Conservation (phyloP, 164 flowering plant genomes). For the Chimonanthus salicifolius region DNA sequence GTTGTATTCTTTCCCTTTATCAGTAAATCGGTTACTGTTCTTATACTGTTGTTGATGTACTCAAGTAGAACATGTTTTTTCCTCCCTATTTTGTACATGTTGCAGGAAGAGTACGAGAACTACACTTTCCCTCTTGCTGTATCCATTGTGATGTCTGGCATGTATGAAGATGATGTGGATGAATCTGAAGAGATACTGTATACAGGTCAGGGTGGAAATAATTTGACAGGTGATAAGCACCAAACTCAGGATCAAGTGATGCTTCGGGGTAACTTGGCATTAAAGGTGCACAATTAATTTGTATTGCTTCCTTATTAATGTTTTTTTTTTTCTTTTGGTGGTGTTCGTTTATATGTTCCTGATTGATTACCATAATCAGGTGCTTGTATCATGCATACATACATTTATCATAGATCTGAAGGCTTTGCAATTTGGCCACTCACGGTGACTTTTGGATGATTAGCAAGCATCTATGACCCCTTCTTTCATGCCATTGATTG, state of each 20-base stretch:
- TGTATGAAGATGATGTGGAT: conserved; percentile 90
- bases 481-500: too few relatives aligned
- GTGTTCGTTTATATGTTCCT: neutral
- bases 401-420: too few relatives aligned
- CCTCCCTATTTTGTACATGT: neutral
- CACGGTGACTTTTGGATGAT: too few relatives aligned
- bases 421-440: too few relatives aligned
- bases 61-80: neutral
- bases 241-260: conserved; percentile 67
- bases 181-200: conserved; percentile 76
- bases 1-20: too few relatives aligned
- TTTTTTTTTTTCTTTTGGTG: too few relatives aligned
- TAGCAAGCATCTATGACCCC: too few relatives aligned
- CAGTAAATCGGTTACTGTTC: too few relatives aligned
- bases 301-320: neutral
- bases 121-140: conserved; percentile 62
- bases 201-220: conserved; percentile 94
- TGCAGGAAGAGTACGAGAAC: conserved; percentile 34
- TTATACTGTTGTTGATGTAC: neutral
- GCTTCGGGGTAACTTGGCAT: conserved; percentile 76
- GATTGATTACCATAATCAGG: neutral
- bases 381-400: too few relatives aligned
- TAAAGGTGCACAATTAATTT: conserved; percentile 55
- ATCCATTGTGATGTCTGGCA: conserved; percentile 79
- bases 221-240: conserved; percentile 64